Evolutionary conservation across 1,284 basidiomycete species (phyloP), one percentile per base, ranked within the genome.

Genomic region (Ustilago sp.): DNA sequence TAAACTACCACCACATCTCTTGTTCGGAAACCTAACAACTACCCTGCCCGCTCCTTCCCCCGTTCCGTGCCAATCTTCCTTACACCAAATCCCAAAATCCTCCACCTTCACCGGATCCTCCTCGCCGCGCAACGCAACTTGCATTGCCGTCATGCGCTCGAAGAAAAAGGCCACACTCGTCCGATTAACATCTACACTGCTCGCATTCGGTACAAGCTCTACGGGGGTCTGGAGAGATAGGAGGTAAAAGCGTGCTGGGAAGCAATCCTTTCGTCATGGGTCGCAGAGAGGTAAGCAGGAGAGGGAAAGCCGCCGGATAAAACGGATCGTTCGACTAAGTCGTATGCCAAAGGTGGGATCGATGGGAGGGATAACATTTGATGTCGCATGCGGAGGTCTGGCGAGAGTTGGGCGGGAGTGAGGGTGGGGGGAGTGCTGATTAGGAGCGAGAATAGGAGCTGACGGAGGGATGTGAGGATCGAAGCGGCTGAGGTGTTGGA

Each of bases 301-400:
- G 41, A 28, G 39, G 50, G 57, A 13, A 34, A 31, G 17, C 13
- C 19, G n/a, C 23, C 17, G 45, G 39, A 41, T 5, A 41, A 19
- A n/a, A 34, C 47, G 17, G 36, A 36, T 28, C 17, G n/a, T 38
- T 65, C 66, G 50, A 59, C 15, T 28, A 56, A 4, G 23, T 77
- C 74, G 43, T 48, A 32, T 15, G 62, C 69, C 15, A 8, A 12
- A 3, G 69, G 68, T 4, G 63, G 19, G 32, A 55, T 28, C 1
- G 52, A n/a, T 4, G 67, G 41, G 0, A 74, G 56, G 17, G 57
- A 59, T 12, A 77, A 64, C 54, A 77, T 66, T 4, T 67, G 70
- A 15, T 70, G 70, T 13, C 75, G 66, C 70, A 64, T 73, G 6
- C 12, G 48, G 7, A 77, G 61, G 41, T 74, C 71, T 19, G 64